phyloP scores from a whole-genome alignment of 164 flowering plant genomes.

The Umbellularia californica region DNA sequence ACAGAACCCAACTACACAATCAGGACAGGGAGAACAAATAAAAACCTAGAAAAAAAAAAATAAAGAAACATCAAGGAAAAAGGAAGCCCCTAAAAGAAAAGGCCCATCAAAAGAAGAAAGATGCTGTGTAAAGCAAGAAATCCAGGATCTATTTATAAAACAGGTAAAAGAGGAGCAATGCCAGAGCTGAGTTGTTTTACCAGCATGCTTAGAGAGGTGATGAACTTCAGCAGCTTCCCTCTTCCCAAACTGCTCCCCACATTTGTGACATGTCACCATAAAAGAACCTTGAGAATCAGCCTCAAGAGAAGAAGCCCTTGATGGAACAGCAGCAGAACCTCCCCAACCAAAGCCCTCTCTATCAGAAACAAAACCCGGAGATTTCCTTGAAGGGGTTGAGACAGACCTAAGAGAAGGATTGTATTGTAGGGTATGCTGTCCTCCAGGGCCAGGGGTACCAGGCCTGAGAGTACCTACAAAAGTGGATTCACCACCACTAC shows the following conservation, averaged over 20 bases:
- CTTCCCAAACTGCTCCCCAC: slow-evolving; percentile 81
- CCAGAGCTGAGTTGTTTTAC: slow-evolving; percentile 23
- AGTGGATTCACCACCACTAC: slow-evolving; percentile 28
- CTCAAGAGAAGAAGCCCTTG: slow-evolving; percentile 33
- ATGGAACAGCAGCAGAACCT: slow-evolving; percentile 19
- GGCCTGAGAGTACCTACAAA: slow-evolving; percentile 87
- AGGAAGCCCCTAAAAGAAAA: neutral
- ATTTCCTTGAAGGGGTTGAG: slow-evolving; percentile 42
- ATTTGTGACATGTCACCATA: slow-evolving; percentile 63
- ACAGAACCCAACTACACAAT: neutral
- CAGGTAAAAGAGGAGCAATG: neutral
- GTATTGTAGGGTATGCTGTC: slow-evolving; percentile 56
- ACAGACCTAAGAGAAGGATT: slow-evolving; percentile 43
- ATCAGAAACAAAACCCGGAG: slow-evolving; percentile 26
- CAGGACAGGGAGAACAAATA: neutral
- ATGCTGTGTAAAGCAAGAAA: neutral
- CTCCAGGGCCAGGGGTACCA: slow-evolving; percentile 97
- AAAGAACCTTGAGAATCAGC: slow-evolving; percentile 40
- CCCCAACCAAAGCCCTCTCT: slow-evolving; percentile 40
- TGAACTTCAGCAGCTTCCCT: slow-evolving; percentile 91
- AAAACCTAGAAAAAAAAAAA: neutral
- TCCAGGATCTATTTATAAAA: neutral
- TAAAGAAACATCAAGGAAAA: neutral
- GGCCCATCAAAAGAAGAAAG: neutral
- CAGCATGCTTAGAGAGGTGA: slow-evolving; percentile 95